These are phyloP conservation scores for Penicillium cataractarum DNA, from an alignment of 495 filamentous ascomycete species.

Conservation along the genomic window DNA sequence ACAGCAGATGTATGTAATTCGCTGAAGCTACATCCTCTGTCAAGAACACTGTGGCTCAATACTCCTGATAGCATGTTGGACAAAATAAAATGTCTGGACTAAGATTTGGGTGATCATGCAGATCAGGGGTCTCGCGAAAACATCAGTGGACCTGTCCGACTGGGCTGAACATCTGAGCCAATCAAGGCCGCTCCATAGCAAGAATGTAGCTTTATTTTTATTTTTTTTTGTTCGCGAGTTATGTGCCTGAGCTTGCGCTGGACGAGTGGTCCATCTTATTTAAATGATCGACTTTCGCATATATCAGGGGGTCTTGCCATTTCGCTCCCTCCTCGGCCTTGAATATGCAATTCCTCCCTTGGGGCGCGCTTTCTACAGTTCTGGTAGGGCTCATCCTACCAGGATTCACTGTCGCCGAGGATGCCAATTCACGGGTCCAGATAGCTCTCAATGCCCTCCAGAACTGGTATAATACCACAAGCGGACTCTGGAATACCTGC, in stretches of 20 bases:
- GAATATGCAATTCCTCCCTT: conserved; percentile 21
- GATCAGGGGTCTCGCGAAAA: conserved; percentile 22
- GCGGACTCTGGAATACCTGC: conserved; percentile 66
- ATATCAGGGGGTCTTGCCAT: conserved; percentile 1
- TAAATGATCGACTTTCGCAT: conserved; percentile 4
- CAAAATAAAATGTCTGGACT: background rate
- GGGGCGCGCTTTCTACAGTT: conserved; percentile 12
- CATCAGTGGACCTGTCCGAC: conserved; percentile 17
- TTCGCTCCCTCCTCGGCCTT: background rate
- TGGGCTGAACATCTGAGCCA: conserved; percentile 12
- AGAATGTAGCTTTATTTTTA: conserved; percentile 25
- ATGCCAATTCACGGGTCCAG: conserved; percentile 42
- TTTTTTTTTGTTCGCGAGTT: conserved; percentile 14
- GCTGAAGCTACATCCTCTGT: too few relatives aligned
- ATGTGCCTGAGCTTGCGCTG: conserved; percentile 16
- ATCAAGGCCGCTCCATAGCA: conserved; percentile 18
- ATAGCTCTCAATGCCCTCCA: conserved; percentile 57
- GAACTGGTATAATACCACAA: conserved; percentile 62
- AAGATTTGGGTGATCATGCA: conserved; percentile 26
- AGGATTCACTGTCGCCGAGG: conserved; percentile 16
- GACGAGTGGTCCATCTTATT: conserved; percentile 17
- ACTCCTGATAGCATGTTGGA: background rate
- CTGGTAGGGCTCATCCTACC: conserved; percentile 5
- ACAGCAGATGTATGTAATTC: too few relatives aligned
- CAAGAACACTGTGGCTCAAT: background rate